Base-by-base conservation (phyloP, 495 filamentous ascomycete species). In the Xylaria flabelliformis region DNA sequence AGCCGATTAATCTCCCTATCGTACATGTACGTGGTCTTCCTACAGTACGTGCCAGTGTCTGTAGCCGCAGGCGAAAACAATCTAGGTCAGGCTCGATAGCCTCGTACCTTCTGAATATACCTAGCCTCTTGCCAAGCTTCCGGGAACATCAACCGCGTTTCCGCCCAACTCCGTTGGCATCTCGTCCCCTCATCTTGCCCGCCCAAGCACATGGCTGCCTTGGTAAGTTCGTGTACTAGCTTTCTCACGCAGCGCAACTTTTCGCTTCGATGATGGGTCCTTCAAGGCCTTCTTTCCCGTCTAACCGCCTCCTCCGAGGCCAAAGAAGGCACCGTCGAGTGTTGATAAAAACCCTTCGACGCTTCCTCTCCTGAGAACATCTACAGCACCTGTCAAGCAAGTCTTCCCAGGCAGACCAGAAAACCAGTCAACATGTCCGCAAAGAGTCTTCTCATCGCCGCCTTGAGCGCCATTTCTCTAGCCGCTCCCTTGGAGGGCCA, bases 401-500 rank as follows among this genome's bases (percentile, higher is more conserved):
- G 51, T 50, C 39, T 48, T 51, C 51, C 6, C 68, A 68, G 67
- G 64, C 56, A 48, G 63, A 32, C n/a, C 26, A 61, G 9, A 7
- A 26, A 50, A 36, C 21, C 32, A 44, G 67, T n/a, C 69, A 71
- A 72, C n/a, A 77, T 77, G 75, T 74, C 73, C 48, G 71, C 71
- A 34, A 77, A 74, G 71, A 77, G 65, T 56, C 50, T 77, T 74
- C 62, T 77, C 62, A 15, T 77, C 36, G 78, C 75, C 74, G 79
- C 65, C 65, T 42, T 73, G 73, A 79, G 81, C 74, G 77, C 80
- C 50, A 68, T 76, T 32, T 75, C 77, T 70, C 75, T 85, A 24
- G 83, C 82, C 26, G 81, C 78, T 53, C 83, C 83, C 46, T 72
- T 73, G 44, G 73, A 76, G 39, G 66, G 76, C 44, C 24, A 41